phyloP scores from a whole-genome alignment of 208 protist species.

The Novymonas esmeraldas region DNA sequence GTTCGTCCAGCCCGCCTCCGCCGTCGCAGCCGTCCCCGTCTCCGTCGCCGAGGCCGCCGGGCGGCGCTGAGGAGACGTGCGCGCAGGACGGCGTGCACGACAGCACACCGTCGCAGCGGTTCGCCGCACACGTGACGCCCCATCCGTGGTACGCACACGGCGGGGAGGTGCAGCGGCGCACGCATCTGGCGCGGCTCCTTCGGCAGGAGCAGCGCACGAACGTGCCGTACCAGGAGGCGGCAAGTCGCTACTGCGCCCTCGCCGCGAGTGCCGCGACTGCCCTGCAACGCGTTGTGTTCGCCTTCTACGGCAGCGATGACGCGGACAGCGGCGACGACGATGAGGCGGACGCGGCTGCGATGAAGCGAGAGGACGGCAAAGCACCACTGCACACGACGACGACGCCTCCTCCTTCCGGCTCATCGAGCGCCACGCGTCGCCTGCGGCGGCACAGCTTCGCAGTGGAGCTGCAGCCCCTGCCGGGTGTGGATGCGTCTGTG shows the following conservation, averaged over 20 bases:
- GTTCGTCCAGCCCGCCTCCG: too few relatives aligned
- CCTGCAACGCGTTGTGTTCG: constrained; percentile 37
- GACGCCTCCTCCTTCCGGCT: too few relatives aligned
- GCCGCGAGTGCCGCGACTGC: constrained; percentile 26
- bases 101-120: constrained; percentile 14
- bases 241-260: constrained; percentile 18
- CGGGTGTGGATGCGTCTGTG: constrained; percentile 24
- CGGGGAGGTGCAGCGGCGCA: constrained; percentile 36
- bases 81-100: too few relatives aligned
- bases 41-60: too few relatives aligned
- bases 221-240: constrained; percentile 48
- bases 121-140: constrained; percentile 14
- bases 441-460: constrained; percentile 17
- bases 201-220: constrained; percentile 37
- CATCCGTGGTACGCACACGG: constrained; percentile 44
- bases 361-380: not conserved
- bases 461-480: constrained; percentile 22
- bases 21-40: too few relatives aligned
- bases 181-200: constrained; percentile 25
- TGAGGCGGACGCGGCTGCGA: not conserved
- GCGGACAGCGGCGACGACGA: constrained; percentile 4
- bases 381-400: too few relatives aligned
- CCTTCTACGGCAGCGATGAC: constrained; percentile 18
- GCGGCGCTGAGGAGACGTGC: too few relatives aligned
- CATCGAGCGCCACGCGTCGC: not conserved